Base-by-base conservation (phyloP, 257 asterid genomes). In the Nicotiana sylvestris region DNA sequence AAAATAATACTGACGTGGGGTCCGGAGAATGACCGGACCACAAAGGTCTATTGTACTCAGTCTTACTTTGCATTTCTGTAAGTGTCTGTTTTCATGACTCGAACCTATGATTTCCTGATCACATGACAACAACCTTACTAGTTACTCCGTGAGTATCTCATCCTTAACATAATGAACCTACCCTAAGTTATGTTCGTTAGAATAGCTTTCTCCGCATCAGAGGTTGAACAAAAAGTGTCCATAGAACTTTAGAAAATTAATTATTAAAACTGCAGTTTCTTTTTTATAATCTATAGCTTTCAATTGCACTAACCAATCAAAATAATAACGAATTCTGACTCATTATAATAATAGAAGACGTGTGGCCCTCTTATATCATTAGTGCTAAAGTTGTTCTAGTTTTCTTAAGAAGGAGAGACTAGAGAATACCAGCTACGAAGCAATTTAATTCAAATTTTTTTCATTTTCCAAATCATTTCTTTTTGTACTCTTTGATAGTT, bases 321-420 rank as follows among this genome's bases (percentile, higher is more conserved):
- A 46, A 46, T 27, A 49, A 46, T 74, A 49, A 49, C 9, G 25
- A 74, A 27, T 27, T 30, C 15, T 27, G 62, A 74, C 27, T 74
- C 62, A 74, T 49, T 49, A 30, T 74, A 72, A 13, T 3, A 3
- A 27, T 13, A 27, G 15, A 6, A 49, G 80, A 74, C 80, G 80
- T 74, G 80, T 49, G 62, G 62, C 27, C 62, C 80, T 74, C 80
- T 74, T 74, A 49, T 11, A 49, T 74, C 30, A 74, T 74, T 74
- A 74, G 80, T 74, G 62, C 62, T 49, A 49, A 49, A 74, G 17
- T 49, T 49, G 13, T 49, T 72, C 7, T 18, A 43, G 51, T 70
- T 49, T 7, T 2, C 25, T 25, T 25, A 3, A 74, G 0, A 49
- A 8, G 62, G 25, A 74, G 43, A 33, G 43, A 25, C 39, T 12